Evolutionary conservation across 2,329 filamentous ascomycete species (phyloP).

Genomic region (Myrmaecium sp.): DNA sequence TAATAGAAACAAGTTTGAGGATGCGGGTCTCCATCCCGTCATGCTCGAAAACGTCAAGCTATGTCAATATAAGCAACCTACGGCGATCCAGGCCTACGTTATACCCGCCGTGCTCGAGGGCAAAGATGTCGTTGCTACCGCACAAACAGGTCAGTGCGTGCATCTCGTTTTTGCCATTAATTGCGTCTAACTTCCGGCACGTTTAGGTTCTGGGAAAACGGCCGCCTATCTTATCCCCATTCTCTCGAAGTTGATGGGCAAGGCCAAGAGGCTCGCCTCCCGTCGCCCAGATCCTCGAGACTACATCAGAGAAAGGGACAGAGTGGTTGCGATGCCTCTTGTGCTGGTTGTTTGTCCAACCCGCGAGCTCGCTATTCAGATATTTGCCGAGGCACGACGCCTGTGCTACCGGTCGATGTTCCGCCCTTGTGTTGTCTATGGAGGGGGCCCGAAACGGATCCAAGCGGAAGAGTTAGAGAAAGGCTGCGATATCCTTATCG

Average conservation of each 20-base stretch:
- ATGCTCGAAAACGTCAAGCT: conserved; percentile 64
- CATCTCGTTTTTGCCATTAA: background rate
- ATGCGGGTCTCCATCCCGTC: conserved; percentile 70
- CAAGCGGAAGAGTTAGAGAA: conserved; percentile 59
- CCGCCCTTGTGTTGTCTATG: conserved; percentile 78
- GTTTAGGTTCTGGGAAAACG: conserved; percentile 85
- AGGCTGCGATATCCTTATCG: conserved; percentile 82
- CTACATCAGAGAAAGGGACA: conserved; percentile 33
- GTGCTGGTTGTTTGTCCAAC: conserved; percentile 75
- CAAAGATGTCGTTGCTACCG: conserved; percentile 71
- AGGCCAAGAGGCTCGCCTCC: conserved; percentile 74
- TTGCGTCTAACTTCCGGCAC: background rate
- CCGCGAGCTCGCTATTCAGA: conserved; percentile 81
- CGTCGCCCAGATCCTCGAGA: conserved; percentile 49
- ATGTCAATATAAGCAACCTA: conserved; percentile 54
- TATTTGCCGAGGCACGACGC: conserved; percentile 85
- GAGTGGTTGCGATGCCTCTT: conserved; percentile 65
- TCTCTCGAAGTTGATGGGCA: conserved; percentile 84
- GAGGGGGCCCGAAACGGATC: conserved; percentile 54
- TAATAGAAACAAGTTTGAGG: conserved; percentile 42
- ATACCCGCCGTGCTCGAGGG: conserved; percentile 64
- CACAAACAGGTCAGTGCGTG: conserved; percentile 63
- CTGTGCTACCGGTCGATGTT: conserved; percentile 92
- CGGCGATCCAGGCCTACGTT: conserved; percentile 74
- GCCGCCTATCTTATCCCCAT: conserved; percentile 83